phyloP scores from a whole-genome alignment of 129 eudicot species.

The Pseudognaphalium luteoalbum region DNA sequence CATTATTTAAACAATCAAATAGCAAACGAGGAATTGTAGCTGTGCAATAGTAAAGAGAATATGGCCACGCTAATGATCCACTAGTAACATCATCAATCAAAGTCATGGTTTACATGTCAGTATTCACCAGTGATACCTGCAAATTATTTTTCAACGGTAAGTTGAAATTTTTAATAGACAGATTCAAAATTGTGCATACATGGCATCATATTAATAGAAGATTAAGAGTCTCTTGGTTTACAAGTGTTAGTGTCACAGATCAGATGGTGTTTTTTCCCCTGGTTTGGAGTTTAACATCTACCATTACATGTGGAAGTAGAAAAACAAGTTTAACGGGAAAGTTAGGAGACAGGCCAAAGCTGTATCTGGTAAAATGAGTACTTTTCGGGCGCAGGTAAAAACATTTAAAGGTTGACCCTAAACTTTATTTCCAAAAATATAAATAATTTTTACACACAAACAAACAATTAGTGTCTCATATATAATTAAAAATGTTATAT shows the following conservation, averaged over 20 bases:
- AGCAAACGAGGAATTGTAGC: constrained; percentile 6
- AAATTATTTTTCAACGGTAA: background rate
- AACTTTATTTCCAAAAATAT: background rate
- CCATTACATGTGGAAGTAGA: too few species aligned
- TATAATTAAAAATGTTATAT: too few species aligned
- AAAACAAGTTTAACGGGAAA: background rate
- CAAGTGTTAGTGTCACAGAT: background rate
- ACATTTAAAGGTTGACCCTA: background rate
- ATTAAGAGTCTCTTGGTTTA: background rate
- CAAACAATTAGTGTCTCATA: background rate
- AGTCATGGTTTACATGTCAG: constrained; percentile 24
- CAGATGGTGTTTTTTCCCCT: too few species aligned
- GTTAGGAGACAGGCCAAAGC: background rate
- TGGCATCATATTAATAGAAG: background rate
- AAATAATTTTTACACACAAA: too few species aligned
- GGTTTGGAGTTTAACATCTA: too few species aligned
- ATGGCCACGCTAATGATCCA: background rate
- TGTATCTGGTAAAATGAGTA: too few species aligned
- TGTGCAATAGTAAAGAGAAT: background rate
- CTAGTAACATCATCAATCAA: background rate
- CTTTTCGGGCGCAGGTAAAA: background rate
- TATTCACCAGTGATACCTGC: constrained; percentile 64
- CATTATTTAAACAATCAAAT: background rate
- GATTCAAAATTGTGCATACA: background rate
- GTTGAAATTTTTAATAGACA: background rate